Percentiles rank a stretch among this genome's conserved stretches.
Conservation (phyloP, 1,284 basidiomycete species). For the Trametes pubescens region DNA sequence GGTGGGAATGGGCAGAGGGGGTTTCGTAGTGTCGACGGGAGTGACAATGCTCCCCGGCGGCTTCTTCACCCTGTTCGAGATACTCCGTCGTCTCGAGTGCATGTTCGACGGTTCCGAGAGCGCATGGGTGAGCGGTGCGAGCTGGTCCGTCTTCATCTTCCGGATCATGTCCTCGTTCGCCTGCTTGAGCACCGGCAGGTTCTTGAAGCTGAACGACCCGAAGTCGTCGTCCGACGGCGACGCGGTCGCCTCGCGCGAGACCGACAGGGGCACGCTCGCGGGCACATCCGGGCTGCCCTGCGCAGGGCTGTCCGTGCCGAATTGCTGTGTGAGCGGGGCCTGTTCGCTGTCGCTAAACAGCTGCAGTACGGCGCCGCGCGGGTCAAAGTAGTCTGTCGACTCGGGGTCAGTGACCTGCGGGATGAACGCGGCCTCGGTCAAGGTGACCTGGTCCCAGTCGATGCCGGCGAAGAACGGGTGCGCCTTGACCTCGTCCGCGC, state of each 20-base stretch:
- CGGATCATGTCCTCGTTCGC: slow-evolving; percentile 99
- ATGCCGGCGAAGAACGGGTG: slow-evolving; percentile 93
- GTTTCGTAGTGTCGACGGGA: slow-evolving; percentile 59
- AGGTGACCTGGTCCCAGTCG: slow-evolving; percentile 93
- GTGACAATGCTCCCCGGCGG: slow-evolving; percentile 78
- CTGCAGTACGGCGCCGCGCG: slow-evolving; percentile 90
- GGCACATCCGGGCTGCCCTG: slow-evolving; percentile 48
- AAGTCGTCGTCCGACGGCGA: slow-evolving; percentile 86
- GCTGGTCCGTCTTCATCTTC: slow-evolving; percentile 88
- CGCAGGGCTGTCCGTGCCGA: slow-evolving; percentile 54
- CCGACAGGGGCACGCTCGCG: slow-evolving; percentile 49
- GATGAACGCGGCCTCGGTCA: slow-evolving; percentile 92
- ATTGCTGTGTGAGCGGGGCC: slow-evolving; percentile 57
- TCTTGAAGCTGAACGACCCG: slow-evolving; percentile 98
- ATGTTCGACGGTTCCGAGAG: slow-evolving; percentile 68
- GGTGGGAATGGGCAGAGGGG: slow-evolving; percentile 55
- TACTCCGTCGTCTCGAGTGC: slow-evolving; percentile 72
- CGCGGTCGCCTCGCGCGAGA: slow-evolving; percentile 56
- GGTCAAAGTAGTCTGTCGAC: slow-evolving; percentile 99
- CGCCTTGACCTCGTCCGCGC: slow-evolving; percentile 91
- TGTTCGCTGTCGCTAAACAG: slow-evolving; percentile 87
- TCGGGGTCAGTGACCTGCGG: slow-evolving; percentile 96
- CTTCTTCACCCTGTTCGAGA: slow-evolving; percentile 69
- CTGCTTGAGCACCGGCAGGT: slow-evolving; percentile 95
- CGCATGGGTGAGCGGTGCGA: slow-evolving; percentile 75